Evolutionary conservation across 2,329 filamentous ascomycete genomes (phyloP).

Genomic region (Pseudogymnoascus sp.): DNA sequence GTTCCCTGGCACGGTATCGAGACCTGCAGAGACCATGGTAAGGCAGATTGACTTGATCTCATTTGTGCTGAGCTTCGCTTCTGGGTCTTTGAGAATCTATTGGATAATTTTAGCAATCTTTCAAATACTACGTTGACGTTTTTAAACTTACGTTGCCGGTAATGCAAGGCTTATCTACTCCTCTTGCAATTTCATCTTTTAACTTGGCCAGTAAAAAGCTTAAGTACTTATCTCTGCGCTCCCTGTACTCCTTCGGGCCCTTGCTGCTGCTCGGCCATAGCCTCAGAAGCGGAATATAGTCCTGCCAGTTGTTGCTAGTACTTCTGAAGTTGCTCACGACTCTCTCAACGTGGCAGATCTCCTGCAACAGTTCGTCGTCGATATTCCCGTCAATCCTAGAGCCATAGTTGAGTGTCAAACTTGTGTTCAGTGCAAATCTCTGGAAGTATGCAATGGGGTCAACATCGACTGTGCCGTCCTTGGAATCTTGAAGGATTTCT

Average conservation of each 20-base stretch:
- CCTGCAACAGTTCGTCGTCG: conserved; percentile 58
- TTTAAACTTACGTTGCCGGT: conserved; percentile 50
- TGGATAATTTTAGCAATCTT: conserved; percentile 38
- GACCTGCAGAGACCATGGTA: conserved; percentile 73
- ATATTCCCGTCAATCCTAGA: conserved; percentile 66
- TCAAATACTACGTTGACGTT: conserved; percentile 33
- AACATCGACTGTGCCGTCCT: conserved; percentile 54
- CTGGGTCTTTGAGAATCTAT: conserved; percentile 27
- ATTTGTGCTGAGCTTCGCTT: conserved; percentile 41
- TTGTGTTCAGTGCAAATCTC: conserved; percentile 69
- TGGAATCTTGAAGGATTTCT: conserved; percentile 60
- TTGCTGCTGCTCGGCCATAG: conserved; percentile 55
- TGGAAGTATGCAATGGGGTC: conserved; percentile 69
- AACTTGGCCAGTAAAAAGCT: conserved; percentile 51
- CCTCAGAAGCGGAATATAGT: conserved; percentile 71
- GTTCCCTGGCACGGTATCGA: conserved; percentile 75
- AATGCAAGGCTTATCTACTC: conserved; percentile 61
- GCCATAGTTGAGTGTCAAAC: conserved; percentile 72
- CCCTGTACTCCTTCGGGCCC: conserved; percentile 57
- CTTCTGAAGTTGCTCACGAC: conserved; percentile 69
- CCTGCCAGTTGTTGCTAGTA: conserved; percentile 78
- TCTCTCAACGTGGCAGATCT: conserved; percentile 70
- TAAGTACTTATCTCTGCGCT: conserved; percentile 61
- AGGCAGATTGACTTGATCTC: conserved; percentile 76
- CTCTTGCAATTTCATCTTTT: conserved; percentile 52